phyloP scores from a whole-genome alignment of 371 early-diverging fungal genomes.

The Parasitella parasitica region DNA sequence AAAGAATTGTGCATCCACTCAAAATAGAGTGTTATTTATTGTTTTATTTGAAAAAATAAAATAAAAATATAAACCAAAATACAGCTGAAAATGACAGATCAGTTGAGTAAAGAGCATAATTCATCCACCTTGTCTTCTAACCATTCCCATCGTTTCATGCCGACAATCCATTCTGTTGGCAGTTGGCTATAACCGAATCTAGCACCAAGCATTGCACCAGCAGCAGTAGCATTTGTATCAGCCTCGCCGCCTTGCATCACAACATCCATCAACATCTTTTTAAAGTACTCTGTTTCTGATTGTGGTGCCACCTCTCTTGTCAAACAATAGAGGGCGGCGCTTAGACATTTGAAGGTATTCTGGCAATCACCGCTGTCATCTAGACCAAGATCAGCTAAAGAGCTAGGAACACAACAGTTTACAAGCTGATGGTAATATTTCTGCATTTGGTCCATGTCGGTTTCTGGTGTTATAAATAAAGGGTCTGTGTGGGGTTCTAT shows the following conservation, averaged over 20 bases:
- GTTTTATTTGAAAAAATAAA: not conserved
- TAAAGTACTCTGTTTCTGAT: conserved; percentile 47
- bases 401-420: conserved; percentile 30
- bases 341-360: conserved; percentile 61
- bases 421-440: conserved; percentile 36
- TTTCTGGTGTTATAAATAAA: conserved; percentile 44
- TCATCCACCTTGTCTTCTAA: conserved; percentile 46
- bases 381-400: conserved; percentile 27
- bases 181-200: conserved; percentile 53
- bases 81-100: not conserved
- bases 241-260: conserved; percentile 68
- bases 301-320: conserved; percentile 41
- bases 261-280: conserved; percentile 52
- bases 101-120: conserved; percentile 38
- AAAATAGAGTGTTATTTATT: too few species aligned
- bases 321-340: conserved; percentile 53
- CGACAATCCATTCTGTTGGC: conserved; percentile 59
- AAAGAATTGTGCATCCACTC: too few species aligned
- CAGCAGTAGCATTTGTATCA: conserved; percentile 65
- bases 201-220: conserved; percentile 65
- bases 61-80: not conserved
- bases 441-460: conserved; percentile 35
- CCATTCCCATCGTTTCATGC: conserved; percentile 56
- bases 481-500: conserved; percentile 44
- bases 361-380: conserved; percentile 47